Evolutionary conservation across 2,329 filamentous ascomycete genomes (phyloP).

Genomic region (Aureobasidium sp.): DNA sequence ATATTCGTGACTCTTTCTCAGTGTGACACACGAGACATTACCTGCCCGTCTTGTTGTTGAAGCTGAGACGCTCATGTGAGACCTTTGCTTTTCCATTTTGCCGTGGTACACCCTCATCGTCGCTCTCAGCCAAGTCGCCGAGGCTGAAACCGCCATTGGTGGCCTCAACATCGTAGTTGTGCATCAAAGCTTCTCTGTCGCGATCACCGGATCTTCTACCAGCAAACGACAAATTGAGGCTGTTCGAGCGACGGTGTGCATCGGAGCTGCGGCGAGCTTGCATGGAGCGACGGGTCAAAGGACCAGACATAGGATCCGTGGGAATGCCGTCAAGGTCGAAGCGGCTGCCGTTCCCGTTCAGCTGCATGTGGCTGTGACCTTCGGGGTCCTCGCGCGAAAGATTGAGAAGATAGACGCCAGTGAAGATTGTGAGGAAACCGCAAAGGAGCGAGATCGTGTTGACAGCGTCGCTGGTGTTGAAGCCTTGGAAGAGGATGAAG

Average conservation of each 20-base stretch:
- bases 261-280: conserved; percentile 65
- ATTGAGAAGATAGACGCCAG: conserved; percentile 91
- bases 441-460: conserved; percentile 89
- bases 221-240: conserved; percentile 27
- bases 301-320: conserved; percentile 81
- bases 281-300: conserved; percentile 90
- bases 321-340: conserved; percentile 67
- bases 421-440: conserved; percentile 91
- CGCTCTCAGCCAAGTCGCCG: conserved; percentile 61
- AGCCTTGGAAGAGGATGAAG: conserved; percentile 91
- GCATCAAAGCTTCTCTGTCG: conserved; percentile 77
- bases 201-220: conserved; percentile 32
- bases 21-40: not conserved
- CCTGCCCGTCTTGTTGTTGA: conserved; percentile 9
- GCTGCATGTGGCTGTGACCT: conserved; percentile 51
- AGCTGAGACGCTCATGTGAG: conserved; percentile 10
- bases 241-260: conserved; percentile 52
- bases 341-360: conserved; percentile 44
- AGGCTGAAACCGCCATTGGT: conserved; percentile 56
- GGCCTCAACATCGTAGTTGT: conserved; percentile 81
- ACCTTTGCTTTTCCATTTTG: conserved; percentile 10
- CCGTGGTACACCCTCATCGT: conserved; percentile 5
- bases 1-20: not conserved
- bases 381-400: conserved; percentile 89
- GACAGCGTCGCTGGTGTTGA: conserved; percentile 87